Evolutionary conservation across 78 protist species (phyloP), one percentile per base, ranked within the genome.

Genomic region (Salpingoeca rosetta): DNA sequence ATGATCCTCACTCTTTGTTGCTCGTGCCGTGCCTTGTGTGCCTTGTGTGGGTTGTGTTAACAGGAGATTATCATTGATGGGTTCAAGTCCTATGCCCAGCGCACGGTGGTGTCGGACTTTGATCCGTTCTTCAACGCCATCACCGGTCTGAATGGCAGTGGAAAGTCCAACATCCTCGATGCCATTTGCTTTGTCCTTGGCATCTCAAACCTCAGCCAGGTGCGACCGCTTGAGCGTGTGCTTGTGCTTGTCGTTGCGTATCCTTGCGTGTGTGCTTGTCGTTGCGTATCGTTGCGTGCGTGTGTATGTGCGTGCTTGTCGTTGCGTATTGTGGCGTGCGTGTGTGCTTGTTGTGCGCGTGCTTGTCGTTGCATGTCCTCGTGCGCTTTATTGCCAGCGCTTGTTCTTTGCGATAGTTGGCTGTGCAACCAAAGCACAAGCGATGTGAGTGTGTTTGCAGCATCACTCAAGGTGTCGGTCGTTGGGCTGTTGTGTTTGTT

Each of bases 111-210:
- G 27, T 72, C 57, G 0, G 94, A 92, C 35, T 98, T 97, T 27
- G 99, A 99, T 75, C 94, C 91, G 26, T 76, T 83, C 25, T 99
- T 99, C 92, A 98, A 97, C 38, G 99, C 99, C 7, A 98, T 98
- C 56, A 98, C 99, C 0, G 99, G 99, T 11, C 78, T 94, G 31
- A 97, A 97, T 86, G 99, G 99, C 57, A 65, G 91, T 44, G 99
- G 99, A 12, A 99, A 99, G 90, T 93, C 97, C 44, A 99, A 99
- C 88, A 91, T 98, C 56, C 93, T 99, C 44, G 99, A 99, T 86
- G 57, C 98, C 35, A 98, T 99, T 11, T 98, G 99, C 89, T 99
- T 99, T 79, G 99, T 98, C 37, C 84, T 99, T 11, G 99, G 99
- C 87, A 96, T 99, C 43, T 81, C 98, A 24, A 92, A 96, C 82